Base-by-base conservation (phyloP, 106 monocot species). In the Chionographis japonica region DNA sequence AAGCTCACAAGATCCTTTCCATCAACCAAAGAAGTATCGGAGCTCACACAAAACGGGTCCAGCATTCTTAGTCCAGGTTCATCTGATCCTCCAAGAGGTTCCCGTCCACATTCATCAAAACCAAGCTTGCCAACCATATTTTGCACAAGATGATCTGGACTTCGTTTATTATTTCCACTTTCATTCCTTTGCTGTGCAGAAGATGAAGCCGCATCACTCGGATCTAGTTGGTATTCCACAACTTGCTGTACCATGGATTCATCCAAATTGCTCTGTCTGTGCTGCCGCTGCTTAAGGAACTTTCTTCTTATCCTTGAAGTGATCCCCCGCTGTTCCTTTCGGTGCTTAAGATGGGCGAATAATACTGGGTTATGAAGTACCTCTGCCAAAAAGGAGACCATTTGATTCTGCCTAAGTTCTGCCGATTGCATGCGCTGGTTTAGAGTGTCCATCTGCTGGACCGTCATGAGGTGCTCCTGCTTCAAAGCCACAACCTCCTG, bases 351-450 rank as follows among this genome's bases (percentile, higher is more conserved):
- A 36, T 61, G 74, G 1, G 54, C 55, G 18, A 86, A 51, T 39
- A 90, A 80, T 8, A 12, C 57, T 18, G 86, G 86, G 70, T 84
- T 86, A 37, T 65, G 73, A n/a, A 90, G 65, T 37, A 83, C 61
- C 76, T 86, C 86, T 14, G 78, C 86, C 77, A 83, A 73, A 83
- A 90, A 90, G 40, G 90, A 72, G 19, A 86, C 69, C 83, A 86
- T 80, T 54, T 81, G 90, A 52, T 81, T 90, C 71, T 90, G 90
- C 73, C 81, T 77, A 55, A 52, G 41, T 41, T 90, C 90, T 16
- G 86, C 83, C 40, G 90, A 83, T 75, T 78, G 69, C 61, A 90
- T 56, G 54, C 75, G 71, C 43, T 67, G 63, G 46, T 90, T 73
- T 12, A 90, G 63, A 16, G 72, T 12, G 62, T 80, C 64, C 80